Base-by-base conservation (phyloP, 1,284 basidiomycete genomes). In the Austropuccinia psidii region DNA sequence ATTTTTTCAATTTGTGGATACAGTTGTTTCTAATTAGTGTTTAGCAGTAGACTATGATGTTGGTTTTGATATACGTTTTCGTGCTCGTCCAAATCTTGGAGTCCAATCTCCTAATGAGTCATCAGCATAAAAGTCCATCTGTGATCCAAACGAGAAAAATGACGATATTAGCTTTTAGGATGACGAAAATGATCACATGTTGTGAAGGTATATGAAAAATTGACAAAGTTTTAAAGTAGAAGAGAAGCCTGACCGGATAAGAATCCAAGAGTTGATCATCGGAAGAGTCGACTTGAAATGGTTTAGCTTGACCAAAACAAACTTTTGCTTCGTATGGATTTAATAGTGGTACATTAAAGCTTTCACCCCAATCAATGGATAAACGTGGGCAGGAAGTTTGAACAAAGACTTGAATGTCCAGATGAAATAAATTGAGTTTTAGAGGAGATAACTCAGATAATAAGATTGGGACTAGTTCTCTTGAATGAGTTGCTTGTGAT, bases 361-460 rank as follows among this genome's bases (percentile, higher is more conserved):
- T 43, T 41, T 70, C 54, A 35, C 80, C 80, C 96, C 96, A 99
- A 80, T 99, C 96, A 75, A 98, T 98, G 7, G 91, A 94, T 62
- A 98, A 82, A 17, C 95, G 86, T 1, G 95, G 95, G 82, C 95
- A 98, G 0, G 92, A 92, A 1, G 95, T 98, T 80, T 98, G 95
- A 24, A 98, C 87, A 79, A 97, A 97, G 0, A 90, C 88, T 4
- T 89, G 87, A 73, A 98, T 85, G 76, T 92, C 85, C 27, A 79
- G 78, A 0, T 86, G 85, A 80, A 99, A 92, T 3, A 98, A 83
- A 1, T 89, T 84, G 33, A 98, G 85, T 81, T 98, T 99, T 11
- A 90, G 88, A 0, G 96, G 96, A 0, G 93, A 96, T 17, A 98
- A 84, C 80, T 99, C 96, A 5, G 95, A 98, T 27, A 99, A 86